phyloP scores from a whole-genome alignment of 345 rosid species.

The Stellera chamaejasme region DNA sequence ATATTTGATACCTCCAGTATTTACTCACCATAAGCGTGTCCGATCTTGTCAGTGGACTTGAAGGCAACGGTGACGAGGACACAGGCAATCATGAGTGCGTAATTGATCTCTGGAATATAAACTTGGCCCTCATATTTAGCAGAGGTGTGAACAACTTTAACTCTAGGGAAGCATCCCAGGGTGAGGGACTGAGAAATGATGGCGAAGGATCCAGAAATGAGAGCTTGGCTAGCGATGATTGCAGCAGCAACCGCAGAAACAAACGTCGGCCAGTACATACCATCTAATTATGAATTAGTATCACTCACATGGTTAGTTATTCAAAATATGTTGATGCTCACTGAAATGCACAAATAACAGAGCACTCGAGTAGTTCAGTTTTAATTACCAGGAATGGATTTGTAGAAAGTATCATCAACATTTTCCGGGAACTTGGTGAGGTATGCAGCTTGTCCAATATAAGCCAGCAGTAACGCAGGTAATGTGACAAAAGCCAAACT shows the following conservation, averaged over 20 bases:
- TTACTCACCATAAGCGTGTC: constrained; percentile 89
- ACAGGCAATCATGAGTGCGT: constrained; percentile 61
- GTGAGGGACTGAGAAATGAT: constrained; percentile 52
- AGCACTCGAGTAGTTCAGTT: too few relatives aligned
- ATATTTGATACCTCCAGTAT: too few relatives aligned
- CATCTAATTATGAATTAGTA: background rate
- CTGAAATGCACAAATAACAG: background rate
- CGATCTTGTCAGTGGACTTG: constrained; percentile 49
- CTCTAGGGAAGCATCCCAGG: constrained; percentile 74
- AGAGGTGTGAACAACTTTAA: constrained; percentile 74
- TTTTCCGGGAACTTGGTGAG: constrained; percentile 28
- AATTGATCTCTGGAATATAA: constrained; percentile 81
- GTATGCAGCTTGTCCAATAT: constrained; percentile 57
- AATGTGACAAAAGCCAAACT: constrained; percentile 48
- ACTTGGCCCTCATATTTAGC: constrained; percentile 73
- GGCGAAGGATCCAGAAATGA: constrained; percentile 71
- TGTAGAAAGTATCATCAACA: constrained; percentile 47
- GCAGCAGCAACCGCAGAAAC: constrained; percentile 70
- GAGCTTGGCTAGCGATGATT: constrained; percentile 81
- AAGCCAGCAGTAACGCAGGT: constrained; percentile 36
- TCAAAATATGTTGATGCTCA: background rate
- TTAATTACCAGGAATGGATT: constrained; percentile 53
- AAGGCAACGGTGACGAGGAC: constrained; percentile 43
- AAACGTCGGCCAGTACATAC: constrained; percentile 69
- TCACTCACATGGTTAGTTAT: background rate